Percentiles rank a stretch among this genome's conserved stretches.
These are phyloP conservation scores for Avena eriantha DNA, from an alignment of 176 grass and related monocot genomes.

Conservation along the genomic window DNA sequence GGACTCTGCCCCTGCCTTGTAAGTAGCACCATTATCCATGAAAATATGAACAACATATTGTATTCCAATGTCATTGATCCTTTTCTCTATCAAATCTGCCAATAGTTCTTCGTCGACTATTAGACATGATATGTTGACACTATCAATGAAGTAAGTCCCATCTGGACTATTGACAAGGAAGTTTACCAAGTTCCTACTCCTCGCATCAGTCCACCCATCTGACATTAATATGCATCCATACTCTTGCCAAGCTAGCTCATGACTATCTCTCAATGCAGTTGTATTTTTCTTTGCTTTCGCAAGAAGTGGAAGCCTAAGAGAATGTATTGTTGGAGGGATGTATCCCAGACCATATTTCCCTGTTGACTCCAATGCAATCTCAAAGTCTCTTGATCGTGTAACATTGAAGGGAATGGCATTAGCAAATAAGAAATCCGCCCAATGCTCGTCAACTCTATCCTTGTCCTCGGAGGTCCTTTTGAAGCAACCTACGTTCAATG, in stretches of 20 bases:
- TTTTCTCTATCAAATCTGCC: background rate
- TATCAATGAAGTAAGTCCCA: background rate
- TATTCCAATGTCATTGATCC: background rate
- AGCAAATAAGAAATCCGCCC: background rate
- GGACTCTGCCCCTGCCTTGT: background rate
- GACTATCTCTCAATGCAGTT: background rate
- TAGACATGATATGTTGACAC: background rate
- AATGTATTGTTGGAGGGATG: background rate
- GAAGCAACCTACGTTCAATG: background rate
- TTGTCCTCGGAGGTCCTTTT: background rate
- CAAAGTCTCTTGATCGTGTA: background rate
- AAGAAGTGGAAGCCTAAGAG: background rate
- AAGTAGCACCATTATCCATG: background rate
- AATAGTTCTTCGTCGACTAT: background rate
- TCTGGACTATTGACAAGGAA: background rate
- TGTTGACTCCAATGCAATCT: background rate
- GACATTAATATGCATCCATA: background rate
- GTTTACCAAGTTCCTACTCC: background rate
- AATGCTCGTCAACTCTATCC: background rate
- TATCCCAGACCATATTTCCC: background rate
- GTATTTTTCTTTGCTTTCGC: background rate
- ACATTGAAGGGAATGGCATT: conserved; percentile 5
- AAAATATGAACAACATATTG: background rate
- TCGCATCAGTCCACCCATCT: background rate
- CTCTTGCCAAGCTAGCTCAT: background rate